Evolutionary conservation across 345 rosid species (phyloP).

Genomic region (Eutrema heterophyllum): DNA sequence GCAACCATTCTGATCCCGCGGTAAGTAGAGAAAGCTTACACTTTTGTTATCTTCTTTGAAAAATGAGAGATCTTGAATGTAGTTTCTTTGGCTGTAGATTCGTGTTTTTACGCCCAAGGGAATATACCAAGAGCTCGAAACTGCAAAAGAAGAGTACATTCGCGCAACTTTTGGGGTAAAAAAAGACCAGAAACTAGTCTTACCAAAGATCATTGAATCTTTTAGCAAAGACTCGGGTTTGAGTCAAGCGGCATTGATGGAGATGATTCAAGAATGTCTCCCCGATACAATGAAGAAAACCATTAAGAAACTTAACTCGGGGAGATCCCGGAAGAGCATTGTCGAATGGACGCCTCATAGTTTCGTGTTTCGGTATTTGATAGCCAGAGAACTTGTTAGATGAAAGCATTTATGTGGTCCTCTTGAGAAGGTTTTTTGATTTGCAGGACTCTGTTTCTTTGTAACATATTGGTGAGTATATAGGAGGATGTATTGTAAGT

Average conservation of each 20-base stretch:
- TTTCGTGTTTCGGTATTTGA: conserved; percentile 78
- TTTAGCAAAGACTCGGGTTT: conserved; percentile 71
- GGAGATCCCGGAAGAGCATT: conserved; percentile 64
- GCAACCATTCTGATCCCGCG: conserved; percentile 97
- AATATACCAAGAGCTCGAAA: conserved; percentile 72
- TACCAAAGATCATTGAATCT: conserved; percentile 76
- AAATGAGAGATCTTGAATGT: neutral
- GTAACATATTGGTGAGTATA: conserved; percentile 8
- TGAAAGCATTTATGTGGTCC: conserved; percentile 12
- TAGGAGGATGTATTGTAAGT: conserved; percentile 6
- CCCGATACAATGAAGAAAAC: conserved; percentile 51
- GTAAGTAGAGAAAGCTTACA: conserved; percentile 39
- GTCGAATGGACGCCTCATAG: conserved; percentile 80
- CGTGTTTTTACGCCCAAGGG: conserved; percentile 72
- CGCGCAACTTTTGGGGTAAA: conserved; percentile 65
- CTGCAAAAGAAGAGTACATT: conserved; percentile 81
- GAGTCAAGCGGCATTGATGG: conserved; percentile 47
- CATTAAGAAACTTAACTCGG: conserved; percentile 48
- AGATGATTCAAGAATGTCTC: conserved; percentile 66
- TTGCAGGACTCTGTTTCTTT: neutral
- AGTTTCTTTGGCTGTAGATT: conserved; percentile 39
- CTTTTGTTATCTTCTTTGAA: neutral
- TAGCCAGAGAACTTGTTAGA: conserved; percentile 68
- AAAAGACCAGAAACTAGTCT: conserved; percentile 70
- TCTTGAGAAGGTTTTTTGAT: neutral